Conservation (phyloP, 2,329 filamentous ascomycete genomes). For the Fusarium brachygibbosum region DNA sequence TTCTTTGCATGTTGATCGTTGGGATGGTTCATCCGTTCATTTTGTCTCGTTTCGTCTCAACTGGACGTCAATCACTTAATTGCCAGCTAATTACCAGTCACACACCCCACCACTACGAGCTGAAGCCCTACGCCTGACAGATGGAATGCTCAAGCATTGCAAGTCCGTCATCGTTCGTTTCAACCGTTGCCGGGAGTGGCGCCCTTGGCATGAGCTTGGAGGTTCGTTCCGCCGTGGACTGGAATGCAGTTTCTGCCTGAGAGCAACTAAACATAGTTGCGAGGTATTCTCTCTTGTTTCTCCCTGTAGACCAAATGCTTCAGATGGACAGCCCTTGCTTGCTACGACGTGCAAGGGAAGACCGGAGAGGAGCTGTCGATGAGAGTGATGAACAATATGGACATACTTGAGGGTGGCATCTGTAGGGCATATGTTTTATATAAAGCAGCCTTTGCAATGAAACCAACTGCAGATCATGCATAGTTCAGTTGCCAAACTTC, state of each 20-base stretch:
- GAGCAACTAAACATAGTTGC: not conserved
- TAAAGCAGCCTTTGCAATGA: not conserved
- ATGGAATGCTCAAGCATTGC: conserved; percentile 32
- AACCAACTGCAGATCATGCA: too few species aligned
- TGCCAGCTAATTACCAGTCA: not conserved
- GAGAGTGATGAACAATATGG: not conserved
- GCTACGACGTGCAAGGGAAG: conserved; percentile 7
- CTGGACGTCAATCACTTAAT: not conserved
- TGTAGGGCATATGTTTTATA: not conserved
- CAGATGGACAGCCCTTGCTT: not conserved
- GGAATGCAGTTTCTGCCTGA: conserved; percentile 22
- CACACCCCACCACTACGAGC: not conserved
- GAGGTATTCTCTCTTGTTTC: not conserved
- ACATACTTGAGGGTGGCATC: not conserved
- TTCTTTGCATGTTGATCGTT: not conserved
- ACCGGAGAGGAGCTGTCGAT: not conserved
- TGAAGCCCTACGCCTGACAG: not conserved
- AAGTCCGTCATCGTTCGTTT: conserved; percentile 31
- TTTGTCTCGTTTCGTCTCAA: conserved; percentile 7
- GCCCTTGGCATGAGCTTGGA: conserved; percentile 30
- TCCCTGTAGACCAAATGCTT: conserved; percentile 21
- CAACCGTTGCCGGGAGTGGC: conserved; percentile 39
- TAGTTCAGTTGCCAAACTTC: not conserved
- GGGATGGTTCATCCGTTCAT: not conserved
- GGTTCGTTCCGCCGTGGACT: conserved; percentile 8